Conservation (phyloP, 106 monocot species). For the Dioscorea alata region DNA sequence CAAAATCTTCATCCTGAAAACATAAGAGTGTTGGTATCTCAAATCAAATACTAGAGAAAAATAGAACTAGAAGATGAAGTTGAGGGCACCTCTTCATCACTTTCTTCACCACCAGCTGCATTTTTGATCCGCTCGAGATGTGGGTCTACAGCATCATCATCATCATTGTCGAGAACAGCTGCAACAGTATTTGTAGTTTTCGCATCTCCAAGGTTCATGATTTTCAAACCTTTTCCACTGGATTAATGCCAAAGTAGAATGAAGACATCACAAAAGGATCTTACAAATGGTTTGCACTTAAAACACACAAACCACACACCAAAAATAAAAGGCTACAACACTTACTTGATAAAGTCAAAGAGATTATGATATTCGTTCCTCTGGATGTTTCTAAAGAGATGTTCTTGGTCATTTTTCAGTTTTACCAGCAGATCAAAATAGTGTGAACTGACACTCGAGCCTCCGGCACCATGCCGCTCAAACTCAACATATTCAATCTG, state of each 20-base stretch:
- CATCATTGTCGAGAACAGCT: conserved; percentile 57
- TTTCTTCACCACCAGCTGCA: conserved; percentile 84
- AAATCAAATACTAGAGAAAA: background rate
- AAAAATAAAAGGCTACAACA: background rate
- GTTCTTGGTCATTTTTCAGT: conserved; percentile 93
- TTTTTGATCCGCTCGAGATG: conserved; percentile 89
- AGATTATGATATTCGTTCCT: conserved; percentile 96
- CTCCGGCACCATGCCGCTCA: conserved; percentile 96
- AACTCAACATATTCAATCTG: conserved; percentile 76
- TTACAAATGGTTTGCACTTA: background rate
- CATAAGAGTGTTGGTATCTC: background rate
- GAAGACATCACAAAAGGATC: too few relatives aligned
- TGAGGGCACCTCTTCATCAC: conserved; percentile 81
- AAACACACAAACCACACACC: too few relatives aligned
- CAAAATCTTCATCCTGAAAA: conserved; percentile 97
- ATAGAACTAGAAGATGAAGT: background rate
- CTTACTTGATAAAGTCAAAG: conserved; percentile 88
- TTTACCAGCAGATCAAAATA: conserved; percentile 99
- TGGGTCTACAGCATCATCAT: conserved; percentile 95
- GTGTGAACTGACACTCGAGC: conserved; percentile 94
- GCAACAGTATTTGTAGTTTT: conserved; percentile 64
- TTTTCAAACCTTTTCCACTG: conserved; percentile 90
- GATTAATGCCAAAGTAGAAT: conserved; percentile 2
- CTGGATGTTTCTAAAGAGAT: conserved; percentile 96
- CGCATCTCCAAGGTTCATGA: conserved; percentile 80